Percentiles rank a stretch among this genome's conserved stretches.
phyloP scores from a whole-genome alignment of 176 grass and related monocot species.

The Miscanthus lutarioriparius region DNA sequence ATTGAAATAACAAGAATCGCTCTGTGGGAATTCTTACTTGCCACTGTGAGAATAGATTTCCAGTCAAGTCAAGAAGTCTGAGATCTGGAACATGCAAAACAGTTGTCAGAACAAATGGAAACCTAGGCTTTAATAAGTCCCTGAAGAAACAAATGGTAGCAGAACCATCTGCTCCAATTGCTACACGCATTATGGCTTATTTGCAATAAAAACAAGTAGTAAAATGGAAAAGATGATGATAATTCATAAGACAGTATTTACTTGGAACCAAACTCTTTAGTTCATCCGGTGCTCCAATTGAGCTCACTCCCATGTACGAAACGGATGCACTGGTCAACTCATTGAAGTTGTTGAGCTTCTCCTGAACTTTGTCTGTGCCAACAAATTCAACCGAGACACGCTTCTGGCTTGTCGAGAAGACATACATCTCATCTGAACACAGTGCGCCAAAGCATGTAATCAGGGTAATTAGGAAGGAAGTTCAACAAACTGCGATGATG shows the following conservation, averaged over 20 bases:
- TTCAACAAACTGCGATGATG: background rate
- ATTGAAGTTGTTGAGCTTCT: slow-evolving; percentile 82
- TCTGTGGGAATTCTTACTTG: slow-evolving; percentile 51
- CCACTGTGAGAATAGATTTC: slow-evolving; percentile 88
- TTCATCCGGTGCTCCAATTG: slow-evolving; percentile 45
- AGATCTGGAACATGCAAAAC: slow-evolving; percentile 70
- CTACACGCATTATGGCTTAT: background rate
- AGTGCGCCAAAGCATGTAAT: background rate
- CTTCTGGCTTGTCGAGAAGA: slow-evolving; percentile 84
- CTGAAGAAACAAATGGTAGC: background rate
- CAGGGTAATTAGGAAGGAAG: background rate
- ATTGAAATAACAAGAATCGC: background rate
- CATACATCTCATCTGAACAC: slow-evolving; percentile 89
- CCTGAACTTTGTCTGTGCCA: slow-evolving; percentile 77
- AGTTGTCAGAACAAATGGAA: background rate
- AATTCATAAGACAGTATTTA: slow-evolving; percentile 16
- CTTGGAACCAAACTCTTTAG: slow-evolving; percentile 70
- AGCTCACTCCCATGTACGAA: slow-evolving; percentile 86
- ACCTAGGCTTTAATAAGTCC: background rate
- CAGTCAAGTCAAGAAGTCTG: slow-evolving; percentile 87
- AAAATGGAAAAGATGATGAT: background rate
- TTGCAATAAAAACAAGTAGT: background rate
- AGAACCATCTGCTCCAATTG: background rate
- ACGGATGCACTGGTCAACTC: slow-evolving; percentile 61
- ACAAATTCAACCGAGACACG: slow-evolving; percentile 78